Base-by-base conservation (phyloP, 2,329 filamentous ascomycete genomes). In the Sporothrix brasiliensis region DNA sequence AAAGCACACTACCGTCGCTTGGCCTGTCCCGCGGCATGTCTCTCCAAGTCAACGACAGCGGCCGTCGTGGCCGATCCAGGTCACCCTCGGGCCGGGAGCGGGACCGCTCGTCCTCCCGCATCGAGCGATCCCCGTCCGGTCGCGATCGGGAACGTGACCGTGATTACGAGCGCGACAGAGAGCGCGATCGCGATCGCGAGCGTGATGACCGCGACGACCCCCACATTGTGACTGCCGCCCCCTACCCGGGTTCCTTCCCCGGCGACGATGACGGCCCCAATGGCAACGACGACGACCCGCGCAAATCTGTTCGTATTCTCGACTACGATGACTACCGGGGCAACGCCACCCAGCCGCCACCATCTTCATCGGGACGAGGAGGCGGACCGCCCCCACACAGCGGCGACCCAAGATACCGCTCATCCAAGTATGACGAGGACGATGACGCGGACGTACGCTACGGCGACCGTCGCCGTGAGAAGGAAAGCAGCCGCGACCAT, bases 201-300 rank as follows among this genome's bases (percentile, higher is more conserved):
- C 70, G 67, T 19, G 39, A n/a, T 9, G 66, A 65, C 21, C 70
- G 52, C 10, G 60, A 47, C 13, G 70, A 66, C 14, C 63, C 41
- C 0, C 66, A 44, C 68, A 77, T 81, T 65, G 82, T 84, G 53
- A 77, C 81, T 30, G 83, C 81, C 41, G 83, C 83, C 70, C 78
- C 83, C 56, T 83, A 84, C 73, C 79, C 83, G 19, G 80, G 80
- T 73, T 78, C 83, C 54, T 83, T 84, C 72, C 79, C 83, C 24
- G 80, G 80, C 73, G 56, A 39, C 24, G 78, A 80, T 66, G 76
- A 79, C 66, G 77, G 72, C 52, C 67, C 71, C 58, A 79, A 79
- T 71, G 79, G 79, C 72, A 76, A 75, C 69, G 71, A 70, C 50
- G 69, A 69, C 53, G 79, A 79, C 70, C 79, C 79, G 70, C 76